Conservation (phyloP, 176 grass and related monocot genomes). For the Tuctoria greenei region DNA sequence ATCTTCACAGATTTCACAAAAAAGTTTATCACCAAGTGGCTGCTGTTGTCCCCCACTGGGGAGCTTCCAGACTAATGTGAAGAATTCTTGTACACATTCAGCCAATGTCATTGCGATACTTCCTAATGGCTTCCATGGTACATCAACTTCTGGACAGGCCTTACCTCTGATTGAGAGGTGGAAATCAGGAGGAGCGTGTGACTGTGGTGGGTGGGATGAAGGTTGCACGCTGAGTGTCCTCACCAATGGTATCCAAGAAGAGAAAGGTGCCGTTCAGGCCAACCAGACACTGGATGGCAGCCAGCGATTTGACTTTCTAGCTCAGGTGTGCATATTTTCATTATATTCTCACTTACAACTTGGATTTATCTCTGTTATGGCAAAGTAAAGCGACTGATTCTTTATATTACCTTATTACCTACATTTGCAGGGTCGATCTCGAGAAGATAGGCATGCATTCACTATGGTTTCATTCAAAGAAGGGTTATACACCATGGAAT, state of each 20-base stretch:
- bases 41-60: constrained; percentile 36
- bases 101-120: constrained; percentile 56
- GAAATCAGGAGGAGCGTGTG: constrained; percentile 77
- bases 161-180: constrained; percentile 86
- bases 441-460: constrained; percentile 51
- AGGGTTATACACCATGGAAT: constrained; percentile 72
- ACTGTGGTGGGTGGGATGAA: constrained; percentile 98
- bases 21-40: constrained; percentile 9
- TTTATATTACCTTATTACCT: constrained; percentile 15
- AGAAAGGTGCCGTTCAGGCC: constrained; percentile 21
- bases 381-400: background rate
- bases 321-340: constrained; percentile 50
- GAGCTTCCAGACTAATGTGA: constrained; percentile 33
- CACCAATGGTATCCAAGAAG: constrained; percentile 33
- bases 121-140: constrained; percentile 73
- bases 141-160: constrained; percentile 49
- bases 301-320: constrained; percentile 63
- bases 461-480: constrained; percentile 64
- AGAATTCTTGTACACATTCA: constrained; percentile 31
- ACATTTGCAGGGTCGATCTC: constrained; percentile 52
- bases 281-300: constrained; percentile 42
- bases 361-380: constrained; percentile 18
- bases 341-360: background rate
- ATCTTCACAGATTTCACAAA: constrained; percentile 19
- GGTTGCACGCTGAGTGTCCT: constrained; percentile 76